A percentile compares a stretch with the other conserved stretches of the same genome.
phyloP scores from a whole-genome alignment of 1,139 yeast species.

The Lodderomyces pseudojiufengensis region DNA sequence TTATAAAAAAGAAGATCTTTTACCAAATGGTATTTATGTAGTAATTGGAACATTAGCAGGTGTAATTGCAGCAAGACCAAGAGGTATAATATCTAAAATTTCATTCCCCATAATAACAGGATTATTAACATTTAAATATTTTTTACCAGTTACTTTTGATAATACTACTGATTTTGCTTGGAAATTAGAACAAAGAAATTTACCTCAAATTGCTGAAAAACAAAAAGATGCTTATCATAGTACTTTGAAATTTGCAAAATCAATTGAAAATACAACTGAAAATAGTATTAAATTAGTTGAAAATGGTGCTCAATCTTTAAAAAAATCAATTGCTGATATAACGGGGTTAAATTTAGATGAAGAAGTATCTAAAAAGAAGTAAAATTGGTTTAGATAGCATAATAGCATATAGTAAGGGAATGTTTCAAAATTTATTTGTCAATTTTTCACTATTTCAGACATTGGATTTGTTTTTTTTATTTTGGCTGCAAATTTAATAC shows the following conservation, averaged over 20 bases:
- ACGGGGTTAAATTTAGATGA: conserved; percentile 71
- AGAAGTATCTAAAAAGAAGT: conserved; percentile 53
- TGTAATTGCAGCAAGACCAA: conserved; percentile 71
- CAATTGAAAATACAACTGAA: conserved; percentile 37
- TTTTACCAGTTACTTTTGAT: conserved; percentile 72
- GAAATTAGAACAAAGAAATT: conserved; percentile 58
- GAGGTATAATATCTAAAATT: conserved; percentile 55
- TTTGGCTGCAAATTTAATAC: conserved; percentile 4
- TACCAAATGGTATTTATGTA: conserved; percentile 73
- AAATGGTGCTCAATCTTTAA: conserved; percentile 39
- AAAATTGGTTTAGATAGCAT: no score
- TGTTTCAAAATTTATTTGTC: no score
- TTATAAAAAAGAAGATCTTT: conserved; percentile 65
- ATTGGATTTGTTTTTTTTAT: no score
- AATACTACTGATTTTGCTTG: conserved; percentile 64
- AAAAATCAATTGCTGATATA: conserved; percentile 49
- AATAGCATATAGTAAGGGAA: no score
- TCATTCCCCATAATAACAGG: conserved; percentile 68
- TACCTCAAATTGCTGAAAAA: conserved; percentile 65
- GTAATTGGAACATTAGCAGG: conserved; percentile 78
- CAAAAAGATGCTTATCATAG: conserved; percentile 50
- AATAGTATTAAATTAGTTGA: conserved; percentile 39
- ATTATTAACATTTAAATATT: conserved; percentile 62
- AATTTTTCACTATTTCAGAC: no score
- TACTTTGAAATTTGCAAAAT: conserved; percentile 44